Evolutionary conservation across 257 asterid species (phyloP), one percentile per base, ranked within the genome.

Genomic region (Fraxinus anomala): DNA sequence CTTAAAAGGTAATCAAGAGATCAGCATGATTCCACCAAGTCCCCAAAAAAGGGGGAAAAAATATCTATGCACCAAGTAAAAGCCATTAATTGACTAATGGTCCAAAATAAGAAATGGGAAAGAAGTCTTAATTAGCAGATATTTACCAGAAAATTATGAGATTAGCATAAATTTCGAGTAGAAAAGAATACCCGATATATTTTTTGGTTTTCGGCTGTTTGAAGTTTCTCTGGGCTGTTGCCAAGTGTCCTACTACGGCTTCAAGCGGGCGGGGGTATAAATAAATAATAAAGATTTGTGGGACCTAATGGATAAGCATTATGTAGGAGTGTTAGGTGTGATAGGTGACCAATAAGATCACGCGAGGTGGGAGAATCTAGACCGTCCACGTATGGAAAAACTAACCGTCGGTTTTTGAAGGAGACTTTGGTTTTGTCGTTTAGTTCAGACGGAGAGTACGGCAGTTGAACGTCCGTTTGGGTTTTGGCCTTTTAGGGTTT

Each of bases 291-390:
- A 66, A 79, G 76, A 65, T 56, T 28, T 16, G 87, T 84, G 87
- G 94, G 89, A 31, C 78, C 90, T 74, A 73, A 5, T 23, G 6
- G 89, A 66, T 87, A 86, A 17, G 9, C 8, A 56, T 54, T 68
- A 68, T 80, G 87, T 82, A 78, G 89, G 82, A 76, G 70, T 78
- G 80, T 77, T 83, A 75, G 88, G 87, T 85, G 86, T 79, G 85
- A 80, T 40, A 47, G 19, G n/a, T 9, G 69, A 67, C 87, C 85
- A 85, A 87, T 82, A 30, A 24, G n/a, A 11, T 19, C 12, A 40
- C 1, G 86, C 44, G 17, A 84, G 40, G 83, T 85, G 88, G 91
- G 69, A 21, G 21, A 4, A 83, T 85, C 78, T 1, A 0, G 11
- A 17, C 88, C 87, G 80, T 72, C 79, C 89, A 87, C 88, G 88